phyloP scores from a whole-genome alignment of 2,329 filamentous ascomycete genomes.

The Neodidymelliopsis sp. region DNA sequence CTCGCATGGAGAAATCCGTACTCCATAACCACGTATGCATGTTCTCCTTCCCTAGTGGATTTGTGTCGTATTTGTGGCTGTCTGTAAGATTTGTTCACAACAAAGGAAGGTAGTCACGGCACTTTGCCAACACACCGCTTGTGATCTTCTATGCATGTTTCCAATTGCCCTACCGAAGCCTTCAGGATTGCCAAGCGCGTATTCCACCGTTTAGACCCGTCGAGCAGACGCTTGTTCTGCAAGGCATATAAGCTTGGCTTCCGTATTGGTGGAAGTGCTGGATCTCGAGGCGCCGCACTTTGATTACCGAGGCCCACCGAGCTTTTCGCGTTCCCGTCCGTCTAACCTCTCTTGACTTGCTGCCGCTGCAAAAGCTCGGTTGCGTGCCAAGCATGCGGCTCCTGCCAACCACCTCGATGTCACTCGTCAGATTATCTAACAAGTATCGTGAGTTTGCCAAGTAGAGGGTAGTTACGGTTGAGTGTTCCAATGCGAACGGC shows the following conservation, averaged over 20 bases:
- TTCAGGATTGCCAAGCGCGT: constrained; percentile 8
- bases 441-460: constrained; percentile 8
- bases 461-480: neutral
- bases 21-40: constrained; percentile 1
- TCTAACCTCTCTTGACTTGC: neutral
- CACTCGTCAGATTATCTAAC: neutral
- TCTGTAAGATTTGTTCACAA: neutral
- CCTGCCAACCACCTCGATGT: constrained; percentile 6
- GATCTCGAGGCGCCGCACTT: neutral
- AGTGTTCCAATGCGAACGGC: neutral
- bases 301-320: constrained; percentile 18
- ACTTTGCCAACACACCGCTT: constrained; percentile 9
- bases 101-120: constrained; percentile 1
- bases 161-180: constrained; percentile 3
- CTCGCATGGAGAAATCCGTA: constrained; percentile 8
- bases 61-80: constrained; percentile 5
- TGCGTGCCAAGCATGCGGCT: constrained; percentile 13
- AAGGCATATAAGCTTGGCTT: constrained; percentile 10
- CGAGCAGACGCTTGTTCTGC: constrained; percentile 12
- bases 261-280: constrained; percentile 8
- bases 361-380: constrained; percentile 2
- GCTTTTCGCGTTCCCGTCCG: constrained; percentile 4
- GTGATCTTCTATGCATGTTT: constrained; percentile 13
- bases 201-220: constrained; percentile 8
- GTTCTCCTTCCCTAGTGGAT: constrained; percentile 2